Conservation (phyloP, 2,329 filamentous ascomycete genomes). For the Dactylellina cionopaga region DNA sequence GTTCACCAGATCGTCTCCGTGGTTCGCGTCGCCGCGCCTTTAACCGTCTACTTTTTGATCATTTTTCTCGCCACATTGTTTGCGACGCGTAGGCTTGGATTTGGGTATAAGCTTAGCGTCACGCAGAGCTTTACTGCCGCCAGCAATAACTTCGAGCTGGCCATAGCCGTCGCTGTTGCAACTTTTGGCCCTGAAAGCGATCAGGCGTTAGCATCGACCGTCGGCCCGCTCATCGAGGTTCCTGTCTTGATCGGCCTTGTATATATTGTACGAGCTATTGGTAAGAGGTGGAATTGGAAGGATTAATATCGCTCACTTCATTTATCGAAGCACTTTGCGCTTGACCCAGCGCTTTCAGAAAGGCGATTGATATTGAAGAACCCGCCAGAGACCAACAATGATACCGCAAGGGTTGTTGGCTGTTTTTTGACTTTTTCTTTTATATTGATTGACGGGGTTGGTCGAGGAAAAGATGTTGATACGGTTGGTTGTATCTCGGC, state of each 20-base stretch:
- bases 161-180: slow-evolving; percentile 86
- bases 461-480: too few species aligned
- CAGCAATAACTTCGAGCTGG: slow-evolving; percentile 93
- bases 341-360: too few species aligned
- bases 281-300: slow-evolving; percentile 68
- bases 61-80: slow-evolving; percentile 77
- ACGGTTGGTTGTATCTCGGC: too few species aligned
- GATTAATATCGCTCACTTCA: too few species aligned
- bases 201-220: slow-evolving; percentile 82
- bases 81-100: slow-evolving; percentile 72
- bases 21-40: slow-evolving; percentile 79
- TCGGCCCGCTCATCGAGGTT: slow-evolving; percentile 86
- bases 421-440: too few species aligned
- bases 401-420: too few species aligned
- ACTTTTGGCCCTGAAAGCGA: slow-evolving; percentile 81
- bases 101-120: slow-evolving; percentile 73
- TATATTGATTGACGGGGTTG: too few species aligned
- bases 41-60: slow-evolving; percentile 81
- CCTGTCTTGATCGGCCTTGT: slow-evolving; percentile 81
- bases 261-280: slow-evolving; percentile 74
- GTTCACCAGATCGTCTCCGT: slow-evolving; percentile 86
- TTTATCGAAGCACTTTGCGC: too few species aligned
- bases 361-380: too few species aligned
- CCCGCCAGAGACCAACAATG: too few species aligned
- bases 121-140: slow-evolving; percentile 90